Percentiles rank a stretch among this genome's conserved stretches.
Conservation (phyloP, 2,329 filamentous ascomycete species). For the Helotiales sp. region DNA sequence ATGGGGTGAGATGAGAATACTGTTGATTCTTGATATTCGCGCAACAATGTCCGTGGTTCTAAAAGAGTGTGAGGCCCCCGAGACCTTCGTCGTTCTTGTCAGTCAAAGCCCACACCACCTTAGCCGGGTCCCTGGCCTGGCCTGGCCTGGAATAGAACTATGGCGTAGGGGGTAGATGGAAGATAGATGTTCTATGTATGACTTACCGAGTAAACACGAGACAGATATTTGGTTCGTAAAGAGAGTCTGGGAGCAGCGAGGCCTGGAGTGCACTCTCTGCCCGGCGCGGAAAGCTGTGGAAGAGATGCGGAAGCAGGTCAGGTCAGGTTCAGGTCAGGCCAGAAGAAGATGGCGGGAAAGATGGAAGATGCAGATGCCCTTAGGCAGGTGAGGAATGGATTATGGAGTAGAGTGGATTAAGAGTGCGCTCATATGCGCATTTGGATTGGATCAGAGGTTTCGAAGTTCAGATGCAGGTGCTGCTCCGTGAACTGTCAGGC, state of each 20-base stretch:
- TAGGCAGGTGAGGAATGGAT: no score
- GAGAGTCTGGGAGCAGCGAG: not conserved
- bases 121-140: constrained; percentile 3
- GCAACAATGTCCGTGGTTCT: not conserved
- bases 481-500: not conserved
- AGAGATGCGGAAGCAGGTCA: no score
- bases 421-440: not conserved
- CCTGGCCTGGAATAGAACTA: constrained; percentile 1
- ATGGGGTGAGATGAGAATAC: not conserved
- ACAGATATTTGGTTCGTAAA: constrained; percentile 8
- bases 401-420: no score
- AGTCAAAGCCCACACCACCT: constrained; percentile 10
- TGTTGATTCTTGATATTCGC: not conserved
- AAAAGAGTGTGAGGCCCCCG: constrained; percentile 23
- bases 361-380: no score
- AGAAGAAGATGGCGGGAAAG: not conserved
- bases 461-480: constrained; percentile 1
- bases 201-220: constrained; percentile 26
- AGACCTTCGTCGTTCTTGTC: constrained; percentile 14
- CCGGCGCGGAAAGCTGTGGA: not conserved
- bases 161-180: not conserved
- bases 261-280: not conserved
- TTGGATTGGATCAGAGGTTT: no score
- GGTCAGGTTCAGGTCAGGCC: not conserved
- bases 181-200: constrained; percentile 8